Conservation (phyloP, 768 basidiomycete species). For the Mycena leptocephala region DNA sequence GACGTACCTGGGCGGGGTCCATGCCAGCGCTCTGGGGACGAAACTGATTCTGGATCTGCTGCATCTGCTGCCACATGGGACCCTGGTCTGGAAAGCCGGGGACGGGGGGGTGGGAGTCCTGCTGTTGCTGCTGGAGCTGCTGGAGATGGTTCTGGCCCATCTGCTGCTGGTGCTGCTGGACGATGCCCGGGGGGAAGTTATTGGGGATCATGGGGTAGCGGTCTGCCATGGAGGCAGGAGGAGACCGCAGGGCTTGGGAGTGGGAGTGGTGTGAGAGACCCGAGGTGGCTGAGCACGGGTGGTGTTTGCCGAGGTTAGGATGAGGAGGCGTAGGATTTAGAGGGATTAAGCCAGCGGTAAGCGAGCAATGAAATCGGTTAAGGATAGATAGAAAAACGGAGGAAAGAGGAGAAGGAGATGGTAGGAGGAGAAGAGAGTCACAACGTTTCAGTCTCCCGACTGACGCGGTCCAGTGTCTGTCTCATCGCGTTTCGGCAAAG, state of each 20-base stretch:
- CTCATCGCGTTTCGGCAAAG: slow-evolving; percentile 46
- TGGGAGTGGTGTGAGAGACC: slow-evolving; percentile 44
- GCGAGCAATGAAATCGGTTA: not conserved
- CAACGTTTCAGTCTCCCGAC: slow-evolving; percentile 63
- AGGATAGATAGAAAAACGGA: slow-evolving; percentile 24
- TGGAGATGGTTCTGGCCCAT: slow-evolving; percentile 60
- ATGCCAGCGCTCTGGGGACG: slow-evolving; percentile 62
- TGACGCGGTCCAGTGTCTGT: slow-evolving; percentile 60
- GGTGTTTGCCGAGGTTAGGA: slow-evolving; percentile 36
- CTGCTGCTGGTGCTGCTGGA: slow-evolving; percentile 60
- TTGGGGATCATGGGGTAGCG: slow-evolving; percentile 71
- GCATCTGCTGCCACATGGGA: slow-evolving; percentile 74
- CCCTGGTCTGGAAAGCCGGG: slow-evolving; percentile 66
- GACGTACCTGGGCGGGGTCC: slow-evolving; percentile 63
- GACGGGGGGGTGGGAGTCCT: slow-evolving; percentile 57
- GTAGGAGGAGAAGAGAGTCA: slow-evolving; percentile 64
- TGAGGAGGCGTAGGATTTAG: slow-evolving; percentile 44
- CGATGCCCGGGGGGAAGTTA: slow-evolving; percentile 62
- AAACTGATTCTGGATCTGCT: slow-evolving; percentile 61
- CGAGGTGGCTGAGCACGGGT: slow-evolving; percentile 35
- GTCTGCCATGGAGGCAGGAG: slow-evolving; percentile 73
- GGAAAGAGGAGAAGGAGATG: slow-evolving; percentile 52
- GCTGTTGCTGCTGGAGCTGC: slow-evolving; percentile 64
- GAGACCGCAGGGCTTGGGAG: slow-evolving; percentile 36
- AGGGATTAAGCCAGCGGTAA: slow-evolving; percentile 17